Evolutionary conservation across 148 eudicot genomes (phyloP).

Genomic region (Spergularia bocconei): DNA sequence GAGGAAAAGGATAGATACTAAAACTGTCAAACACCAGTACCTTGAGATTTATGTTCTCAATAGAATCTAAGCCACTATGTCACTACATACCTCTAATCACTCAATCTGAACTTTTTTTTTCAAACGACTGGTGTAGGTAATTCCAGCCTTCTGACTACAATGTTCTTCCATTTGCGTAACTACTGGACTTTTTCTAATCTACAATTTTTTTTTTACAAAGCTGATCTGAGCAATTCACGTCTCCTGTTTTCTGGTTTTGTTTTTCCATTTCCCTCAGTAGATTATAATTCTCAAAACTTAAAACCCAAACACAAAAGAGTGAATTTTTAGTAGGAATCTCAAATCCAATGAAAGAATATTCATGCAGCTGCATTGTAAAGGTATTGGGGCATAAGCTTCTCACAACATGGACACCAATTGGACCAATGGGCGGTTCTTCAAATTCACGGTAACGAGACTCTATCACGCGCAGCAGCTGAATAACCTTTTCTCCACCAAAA

Average conservation of each 20-base stretch:
- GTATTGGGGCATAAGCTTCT: conserved; percentile 18
- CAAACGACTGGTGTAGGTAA: too few relatives aligned
- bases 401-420: conserved; percentile 89
- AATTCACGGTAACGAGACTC: conserved; percentile 69
- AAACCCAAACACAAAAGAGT: not conserved
- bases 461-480: conserved; percentile 61
- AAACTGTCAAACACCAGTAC: too few relatives aligned
- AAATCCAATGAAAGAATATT: not conserved
- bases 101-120: too few relatives aligned
- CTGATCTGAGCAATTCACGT: not conserved
- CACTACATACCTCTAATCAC: too few relatives aligned
- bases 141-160: not conserved
- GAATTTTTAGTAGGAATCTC: not conserved
- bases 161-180: not conserved
- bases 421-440: conserved; percentile 86
- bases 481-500: conserved; percentile 76
- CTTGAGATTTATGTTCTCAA: too few relatives aligned
- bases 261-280: not conserved
- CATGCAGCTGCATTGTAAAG: not conserved
- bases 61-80: too few relatives aligned
- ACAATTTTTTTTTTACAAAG: not conserved
- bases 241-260: not conserved
- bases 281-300: not conserved
- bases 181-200: not conserved
- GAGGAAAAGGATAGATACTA: too few relatives aligned